phyloP scores from a whole-genome alignment of 2,329 filamentous ascomycete genomes.

The Chaetomiaceae sp. region DNA sequence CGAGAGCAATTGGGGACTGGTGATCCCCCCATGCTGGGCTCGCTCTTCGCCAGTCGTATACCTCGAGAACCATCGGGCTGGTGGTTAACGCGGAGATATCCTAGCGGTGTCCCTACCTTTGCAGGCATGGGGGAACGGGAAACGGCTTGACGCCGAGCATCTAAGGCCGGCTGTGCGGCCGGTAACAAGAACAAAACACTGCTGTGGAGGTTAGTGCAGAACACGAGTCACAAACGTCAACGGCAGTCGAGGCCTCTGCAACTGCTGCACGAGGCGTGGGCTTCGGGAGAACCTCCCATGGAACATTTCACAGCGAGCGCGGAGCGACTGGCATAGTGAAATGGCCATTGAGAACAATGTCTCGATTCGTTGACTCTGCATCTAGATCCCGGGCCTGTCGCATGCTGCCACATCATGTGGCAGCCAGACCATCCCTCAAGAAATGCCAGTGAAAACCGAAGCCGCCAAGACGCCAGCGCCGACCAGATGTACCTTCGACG shows the following conservation, averaged over 20 bases:
- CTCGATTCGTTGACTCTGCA: constrained; percentile 36
- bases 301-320: constrained; percentile 59
- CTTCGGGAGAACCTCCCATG: constrained; percentile 75
- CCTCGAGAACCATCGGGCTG: constrained; percentile 71
- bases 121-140: not conserved
- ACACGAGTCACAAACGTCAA: constrained; percentile 7
- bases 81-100: constrained; percentile 84
- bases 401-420: constrained; percentile 23
- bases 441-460: constrained; percentile 23
- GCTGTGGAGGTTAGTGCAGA: not conserved
- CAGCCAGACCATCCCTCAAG: constrained; percentile 27
- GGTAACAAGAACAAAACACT: no score
- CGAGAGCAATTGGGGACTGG: constrained; percentile 53
- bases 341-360: constrained; percentile 65
- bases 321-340: constrained; percentile 49
- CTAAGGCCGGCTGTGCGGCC: not conserved
- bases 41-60: constrained; percentile 91
- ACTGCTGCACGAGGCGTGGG: constrained; percentile 28
- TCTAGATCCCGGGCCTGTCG: constrained; percentile 26
- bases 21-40: constrained; percentile 49
- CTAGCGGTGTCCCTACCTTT: constrained; percentile 52
- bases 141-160: not conserved
- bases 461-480: constrained; percentile 27
- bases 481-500: constrained; percentile 15
- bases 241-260: constrained; percentile 17